Percentiles rank a stretch among this genome's conserved stretches.
phyloP scores from a whole-genome alignment of 257 asterid species.

The Henckelia pumila region DNA sequence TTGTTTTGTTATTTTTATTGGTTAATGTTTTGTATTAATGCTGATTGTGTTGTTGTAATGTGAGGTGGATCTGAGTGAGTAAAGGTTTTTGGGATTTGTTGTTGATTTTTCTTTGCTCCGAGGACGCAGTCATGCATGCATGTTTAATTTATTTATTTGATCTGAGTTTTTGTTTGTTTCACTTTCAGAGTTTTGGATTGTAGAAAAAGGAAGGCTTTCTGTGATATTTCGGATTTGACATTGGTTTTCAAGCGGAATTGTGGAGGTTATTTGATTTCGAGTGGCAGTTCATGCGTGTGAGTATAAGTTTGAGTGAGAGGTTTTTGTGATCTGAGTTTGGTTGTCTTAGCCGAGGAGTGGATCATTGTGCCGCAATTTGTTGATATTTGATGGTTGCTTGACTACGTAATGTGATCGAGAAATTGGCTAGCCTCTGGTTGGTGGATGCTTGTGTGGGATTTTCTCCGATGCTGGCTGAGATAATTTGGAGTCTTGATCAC shows the following conservation, averaged over 20 bases:
- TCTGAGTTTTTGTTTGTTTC: constrained; percentile 40
- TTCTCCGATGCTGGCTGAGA: constrained; percentile 42
- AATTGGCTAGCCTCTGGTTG: constrained; percentile 25
- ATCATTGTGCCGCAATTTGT: constrained; percentile 23
- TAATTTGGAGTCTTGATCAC: constrained; percentile 40
- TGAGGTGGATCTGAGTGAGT: constrained; percentile 53
- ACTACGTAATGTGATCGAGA: constrained; percentile 26
- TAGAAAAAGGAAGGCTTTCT: constrained; percentile 6
- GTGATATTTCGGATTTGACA: constrained; percentile 25
- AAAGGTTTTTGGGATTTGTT: constrained; percentile 23
- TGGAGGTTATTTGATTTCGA: constrained; percentile 30
- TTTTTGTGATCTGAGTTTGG: constrained; percentile 35
- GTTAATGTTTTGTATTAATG: constrained; percentile 24
- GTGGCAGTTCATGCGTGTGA: constrained; percentile 28
- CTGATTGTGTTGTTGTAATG: constrained; percentile 22
- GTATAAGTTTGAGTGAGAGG: constrained; percentile 18
- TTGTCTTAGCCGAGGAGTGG: constrained; percentile 24
- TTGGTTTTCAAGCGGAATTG: constrained; percentile 21
- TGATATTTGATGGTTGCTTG: constrained; percentile 10
- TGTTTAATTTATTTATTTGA: constrained; percentile 47
- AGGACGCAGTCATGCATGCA: constrained; percentile 44
- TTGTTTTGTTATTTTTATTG: constrained; percentile 3
- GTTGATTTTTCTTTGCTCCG: constrained; percentile 23
- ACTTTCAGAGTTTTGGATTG: constrained; percentile 10
- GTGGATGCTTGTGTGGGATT: constrained; percentile 30